A percentile compares a stretch with the other conserved stretches of the same genome.
Conservation (phyloP, 148 eudicot genomes). For the Camellia sinensis region DNA sequence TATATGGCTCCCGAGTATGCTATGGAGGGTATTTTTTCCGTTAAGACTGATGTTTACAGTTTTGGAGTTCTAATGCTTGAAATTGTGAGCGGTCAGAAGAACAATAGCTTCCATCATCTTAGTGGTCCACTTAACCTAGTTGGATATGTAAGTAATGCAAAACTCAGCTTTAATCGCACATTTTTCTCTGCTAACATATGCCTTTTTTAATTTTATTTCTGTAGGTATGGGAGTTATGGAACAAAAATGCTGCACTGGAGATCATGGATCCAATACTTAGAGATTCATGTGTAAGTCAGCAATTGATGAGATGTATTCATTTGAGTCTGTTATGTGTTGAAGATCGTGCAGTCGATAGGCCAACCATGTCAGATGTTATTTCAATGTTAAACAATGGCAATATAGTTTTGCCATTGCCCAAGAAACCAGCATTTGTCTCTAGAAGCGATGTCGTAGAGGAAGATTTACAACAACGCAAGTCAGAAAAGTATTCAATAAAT, state of each 20-base stretch:
- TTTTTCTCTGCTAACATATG: not conserved
- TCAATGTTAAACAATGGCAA: not conserved
- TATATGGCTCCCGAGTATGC: conserved; percentile 34
- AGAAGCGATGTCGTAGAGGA: not conserved
- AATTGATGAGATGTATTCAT: not conserved
- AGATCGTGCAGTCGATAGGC: conserved; percentile 1
- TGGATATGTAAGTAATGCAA: conserved; percentile 18
- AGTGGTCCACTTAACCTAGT: conserved; percentile 27
- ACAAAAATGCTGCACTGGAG: not conserved
- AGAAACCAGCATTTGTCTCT: not conserved
- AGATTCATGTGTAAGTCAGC: not conserved
- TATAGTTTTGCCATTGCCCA: not conserved
- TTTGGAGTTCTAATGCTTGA: conserved; percentile 31
- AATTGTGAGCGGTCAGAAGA: conserved; percentile 26
- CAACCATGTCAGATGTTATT: conserved; percentile 3
- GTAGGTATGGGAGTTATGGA: conserved; percentile 9
- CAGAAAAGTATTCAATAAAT: not conserved
- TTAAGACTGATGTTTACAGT: conserved; percentile 28
- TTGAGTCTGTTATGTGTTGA: conserved; percentile 3
- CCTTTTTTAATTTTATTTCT: not conserved
- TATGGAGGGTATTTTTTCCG: conserved; percentile 16
- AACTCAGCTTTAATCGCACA: not conserved
- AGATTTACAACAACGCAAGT: not conserved
- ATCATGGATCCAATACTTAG: not conserved
- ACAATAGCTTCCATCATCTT: conserved; percentile 15